phyloP scores from a whole-genome alignment of 202 grass and related monocot species.

The Schoenoplectus tabernaemontani region DNA sequence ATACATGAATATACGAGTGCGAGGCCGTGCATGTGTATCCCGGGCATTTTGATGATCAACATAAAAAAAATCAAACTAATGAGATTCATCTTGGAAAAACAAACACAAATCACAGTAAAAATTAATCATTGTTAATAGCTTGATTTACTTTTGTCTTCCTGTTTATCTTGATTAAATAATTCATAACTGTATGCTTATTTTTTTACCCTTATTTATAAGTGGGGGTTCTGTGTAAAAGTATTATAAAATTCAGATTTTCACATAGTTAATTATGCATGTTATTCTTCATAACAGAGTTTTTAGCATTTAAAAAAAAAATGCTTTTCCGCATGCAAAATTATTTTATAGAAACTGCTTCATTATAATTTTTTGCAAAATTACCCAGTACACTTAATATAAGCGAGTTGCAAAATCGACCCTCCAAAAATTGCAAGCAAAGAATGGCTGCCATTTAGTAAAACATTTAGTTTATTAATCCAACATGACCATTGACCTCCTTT shows the following conservation, averaged over 20 bases:
- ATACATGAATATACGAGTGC: background rate
- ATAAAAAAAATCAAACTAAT: background rate
- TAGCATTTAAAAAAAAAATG: background rate
- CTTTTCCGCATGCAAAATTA: background rate
- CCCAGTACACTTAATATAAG: background rate
- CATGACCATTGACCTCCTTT: conserved; percentile 18
- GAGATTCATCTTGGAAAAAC: background rate
- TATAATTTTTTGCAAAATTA: no score
- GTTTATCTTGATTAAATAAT: background rate
- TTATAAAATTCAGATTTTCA: background rate
- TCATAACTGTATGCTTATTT: background rate
- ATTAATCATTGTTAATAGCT: background rate
- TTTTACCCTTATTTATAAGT: no score
- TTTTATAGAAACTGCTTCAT: background rate
- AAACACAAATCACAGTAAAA: background rate
- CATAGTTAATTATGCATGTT: background rate
- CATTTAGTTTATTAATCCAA: conserved; percentile 1
- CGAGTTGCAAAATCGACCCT: background rate
- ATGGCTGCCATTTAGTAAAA: background rate
- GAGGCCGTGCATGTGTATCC: background rate
- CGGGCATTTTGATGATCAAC: background rate
- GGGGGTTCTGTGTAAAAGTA: background rate
- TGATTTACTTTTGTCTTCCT: background rate
- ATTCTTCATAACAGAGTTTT: background rate
- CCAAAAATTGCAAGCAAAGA: background rate